These are phyloP conservation scores for Papiliotrema fonsecae DNA, from an alignment of 1,284 basidiomycete species.

Conservation along the genomic window DNA sequence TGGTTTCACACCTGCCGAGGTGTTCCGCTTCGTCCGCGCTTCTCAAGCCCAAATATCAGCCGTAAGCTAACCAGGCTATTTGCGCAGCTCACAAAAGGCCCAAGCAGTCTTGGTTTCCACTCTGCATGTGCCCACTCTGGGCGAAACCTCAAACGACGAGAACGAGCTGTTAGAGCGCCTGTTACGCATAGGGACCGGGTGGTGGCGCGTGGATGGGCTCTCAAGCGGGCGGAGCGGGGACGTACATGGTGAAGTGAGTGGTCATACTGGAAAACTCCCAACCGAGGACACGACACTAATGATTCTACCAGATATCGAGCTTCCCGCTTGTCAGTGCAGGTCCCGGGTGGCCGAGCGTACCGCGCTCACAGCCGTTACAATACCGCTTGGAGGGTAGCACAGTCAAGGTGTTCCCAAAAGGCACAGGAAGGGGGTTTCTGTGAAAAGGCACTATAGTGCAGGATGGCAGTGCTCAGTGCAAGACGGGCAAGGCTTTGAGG, in stretches of 20 bases:
- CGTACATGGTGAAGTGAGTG: constrained; percentile 43
- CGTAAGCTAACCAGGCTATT: constrained; percentile 12
- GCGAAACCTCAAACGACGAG: constrained; percentile 12
- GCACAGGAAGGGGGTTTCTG: constrained; percentile 46
- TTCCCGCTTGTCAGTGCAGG: constrained; percentile 16
- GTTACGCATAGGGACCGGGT: constrained; percentile 25
- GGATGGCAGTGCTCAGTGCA: no score
- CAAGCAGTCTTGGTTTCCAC: constrained; percentile 26
- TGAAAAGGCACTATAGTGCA: constrained; percentile 9
- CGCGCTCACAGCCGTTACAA: constrained; percentile 36
- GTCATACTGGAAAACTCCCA: not conserved
- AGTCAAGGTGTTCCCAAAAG: constrained; percentile 47
- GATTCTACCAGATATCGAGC: constrained; percentile 26
- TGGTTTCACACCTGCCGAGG: constrained; percentile 22
- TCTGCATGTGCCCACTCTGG: constrained; percentile 34
- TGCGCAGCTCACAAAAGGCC: constrained; percentile 7
- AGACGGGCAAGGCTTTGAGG: no score
- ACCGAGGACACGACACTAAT: not conserved
- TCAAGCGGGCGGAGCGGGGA: constrained; percentile 41
- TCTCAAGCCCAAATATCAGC: constrained; percentile 11
- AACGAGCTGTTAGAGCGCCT: constrained; percentile 28
- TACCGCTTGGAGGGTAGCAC: constrained; percentile 41
- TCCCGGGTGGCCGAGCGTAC: constrained; percentile 10
- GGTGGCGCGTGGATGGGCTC: constrained; percentile 43
- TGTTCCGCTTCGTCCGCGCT: constrained; percentile 38